Evolutionary conservation across 2,329 filamentous ascomycete species (phyloP), one percentile per base, ranked within the genome.

Genomic region (Lachnellula willkommii): DNA sequence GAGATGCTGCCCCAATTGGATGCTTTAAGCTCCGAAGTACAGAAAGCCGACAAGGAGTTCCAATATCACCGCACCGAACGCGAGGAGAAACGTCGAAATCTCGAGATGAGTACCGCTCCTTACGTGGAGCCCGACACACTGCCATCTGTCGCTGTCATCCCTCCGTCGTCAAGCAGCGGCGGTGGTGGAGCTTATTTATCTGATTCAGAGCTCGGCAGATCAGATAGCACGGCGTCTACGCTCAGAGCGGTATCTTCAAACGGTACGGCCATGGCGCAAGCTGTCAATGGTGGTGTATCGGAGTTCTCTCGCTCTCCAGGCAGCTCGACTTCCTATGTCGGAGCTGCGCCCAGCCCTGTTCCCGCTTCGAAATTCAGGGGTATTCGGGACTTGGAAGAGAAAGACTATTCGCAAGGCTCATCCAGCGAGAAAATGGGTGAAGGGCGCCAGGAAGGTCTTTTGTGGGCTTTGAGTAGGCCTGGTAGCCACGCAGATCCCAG

Each of bases 401-500:
- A 87, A 62, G 87, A 90, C 63, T 72, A 78, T n/a, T 74, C 73
- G 12, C 77, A 80, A 54, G 66, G 76, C 14, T 72, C 74, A 5
- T 75, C 74, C 22, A 76, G 79, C 20, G 83, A 87, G 47, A 79
- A 80, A 58, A 77, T 78, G 62, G 80, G 79, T 4, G 81, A 87
- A 47, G 87, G 93, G 63, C 83, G 90, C 46, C 99, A 97, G 70
- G 94, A 99, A 75, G 95, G 94, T 5, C 77, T 99, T 9, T 74
- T 99, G 7, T 99, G 94, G 94, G 91, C 95, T 26, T 76, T 97
- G 46, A 97, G 93, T 68, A 84, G 90, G 60, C 93, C 93, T 3
- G 92, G 92, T 17, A 93, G 90, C 55, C 94, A 99, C 71, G 92
- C 94, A 28, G 95, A 99, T 70, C 94, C 94, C 9, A 90, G 94